Base-by-base conservation (phyloP, 352 stramenopile genomes). In the Phytophthora megakarya region DNA sequence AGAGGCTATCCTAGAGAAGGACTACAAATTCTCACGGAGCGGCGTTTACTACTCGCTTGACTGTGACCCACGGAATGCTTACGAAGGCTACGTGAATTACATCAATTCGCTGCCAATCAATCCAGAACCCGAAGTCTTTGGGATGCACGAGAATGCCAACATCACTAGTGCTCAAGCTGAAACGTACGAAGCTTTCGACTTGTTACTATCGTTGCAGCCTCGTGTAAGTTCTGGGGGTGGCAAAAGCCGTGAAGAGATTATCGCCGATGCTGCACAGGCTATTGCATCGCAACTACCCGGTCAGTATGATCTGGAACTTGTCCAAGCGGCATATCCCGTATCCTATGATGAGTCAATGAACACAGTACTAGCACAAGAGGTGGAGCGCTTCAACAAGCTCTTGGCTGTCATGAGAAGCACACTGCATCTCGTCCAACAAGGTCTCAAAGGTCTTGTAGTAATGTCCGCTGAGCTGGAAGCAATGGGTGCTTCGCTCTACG, bases 91-190 rank as follows among this genome's bases (percentile, higher is more conserved):
- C 70, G 75, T 98, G 30, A 81, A 88, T 15, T 98, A 98, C 69
- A 98, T 99, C 62, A 92, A 98, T 56, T 81, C 72, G 26, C 71
- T 98, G 47, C 93, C 94, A 9, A 78, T 97, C 16, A 97, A 96
- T 50, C 85, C 89, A 0, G 92, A 98, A 56, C 93, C 93, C 0
- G 92, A 98, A 64, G 86, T 97, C 8, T 98, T 98, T 73, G 93
- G 93, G 25, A 97, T 98, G 92, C 93, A 98, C 67, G 86, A 96
- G 46, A 98, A 98, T 68, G 93, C 93, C 35, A 97, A 95, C 66
- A 98, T 98, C 69, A 97, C 93, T 12, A 98, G 89, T 67, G 90
- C 90, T 7, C 87, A 97, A 57, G 91, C 88, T 5, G 91, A 98
- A 64, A 93, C 87, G 1, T 96, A 92, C 71, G 86, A 89, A 45